Base-by-base conservation (phyloP, 306 rosid genomes). In the Boehmeria nivea region DNA sequence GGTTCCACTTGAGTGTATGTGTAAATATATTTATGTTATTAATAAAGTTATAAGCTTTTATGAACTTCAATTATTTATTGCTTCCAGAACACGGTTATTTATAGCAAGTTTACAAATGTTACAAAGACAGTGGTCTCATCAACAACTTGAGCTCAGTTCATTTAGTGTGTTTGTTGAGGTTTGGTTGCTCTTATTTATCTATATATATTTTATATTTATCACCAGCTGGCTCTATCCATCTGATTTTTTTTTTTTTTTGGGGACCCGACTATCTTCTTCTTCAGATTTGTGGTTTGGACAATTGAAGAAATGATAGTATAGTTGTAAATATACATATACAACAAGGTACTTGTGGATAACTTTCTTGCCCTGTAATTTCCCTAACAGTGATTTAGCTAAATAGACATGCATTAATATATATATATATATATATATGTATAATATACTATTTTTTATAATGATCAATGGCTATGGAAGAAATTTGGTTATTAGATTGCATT, bases 91-190 rank as follows among this genome's bases (percentile, higher is more conserved):
- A 63, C 34, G 16, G 39, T 71, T 55, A 60, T 58, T 71, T 63
- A 63, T 59, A 68, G 72, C 59, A 59, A 71, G 17, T 45, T 17
- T 37, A 59, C 53, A 34, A 61, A 68, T 28, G 69, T 63, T 69
- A 64, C 48, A 52, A 47, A 64, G 40, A 61, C 63, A 59, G 55
- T 61, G 64, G 60, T 38, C 66, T 33, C 38, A 60, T 69, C 59
- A 74, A 68, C 61, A 61, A 63, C 64, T 59, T 64, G 72, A 61
- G 65, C 61, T 37, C 70, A 67, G 79, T 72, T 81, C 87, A 72
- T 61, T 81, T 65, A 80, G n/a, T 71, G 26, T 51, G 61, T 54
- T 54, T 33, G 56, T 52, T 27, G 38, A 43, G 66, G 59, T 36
- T 52, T 59, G 49, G 18, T 50, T n/a, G n/a, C n/a, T 36, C 42